phyloP scores from a whole-genome alignment of 345 rosid genomes.

The Eucalyptus cloeziana region DNA sequence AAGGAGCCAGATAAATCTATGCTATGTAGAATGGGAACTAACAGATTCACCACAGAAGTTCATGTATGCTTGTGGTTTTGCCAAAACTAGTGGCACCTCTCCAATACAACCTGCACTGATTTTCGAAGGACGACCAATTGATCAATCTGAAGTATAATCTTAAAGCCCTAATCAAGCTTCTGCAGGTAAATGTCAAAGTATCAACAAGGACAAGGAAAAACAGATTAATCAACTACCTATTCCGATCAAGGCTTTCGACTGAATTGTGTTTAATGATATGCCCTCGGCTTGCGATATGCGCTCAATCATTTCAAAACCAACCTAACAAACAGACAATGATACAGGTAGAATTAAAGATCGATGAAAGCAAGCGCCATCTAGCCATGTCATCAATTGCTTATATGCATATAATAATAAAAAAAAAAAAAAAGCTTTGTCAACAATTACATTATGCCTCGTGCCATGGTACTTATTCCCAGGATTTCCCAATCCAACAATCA shows the following conservation, averaged over 20 bases:
- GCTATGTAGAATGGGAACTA: constrained; percentile 5
- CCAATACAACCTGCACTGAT: constrained; percentile 84
- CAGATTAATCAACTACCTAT: constrained; percentile 46
- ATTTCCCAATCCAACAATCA: constrained; percentile 86
- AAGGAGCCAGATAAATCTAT: not conserved
- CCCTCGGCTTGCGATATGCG: constrained; percentile 47
- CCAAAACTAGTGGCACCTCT: constrained; percentile 81
- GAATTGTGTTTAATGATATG: constrained; percentile 66
- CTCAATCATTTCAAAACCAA: constrained; percentile 95
- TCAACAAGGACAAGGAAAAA: not conserved
- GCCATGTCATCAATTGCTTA: not conserved
- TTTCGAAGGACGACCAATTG: constrained; percentile 1
- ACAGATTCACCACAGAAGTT: constrained; percentile 94
- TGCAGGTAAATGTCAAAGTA: not conserved
- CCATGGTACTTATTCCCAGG: constrained; percentile 95
- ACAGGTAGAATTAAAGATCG: not conserved
- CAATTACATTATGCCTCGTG: constrained; percentile 86
- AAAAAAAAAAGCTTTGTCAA: not conserved
- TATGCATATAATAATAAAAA: not conserved
- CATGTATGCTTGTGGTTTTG: constrained; percentile 90
- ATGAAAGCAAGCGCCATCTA: not conserved
- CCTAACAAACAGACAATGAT: constrained; percentile 15
- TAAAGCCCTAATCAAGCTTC: not conserved
- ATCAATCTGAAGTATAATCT: not conserved
- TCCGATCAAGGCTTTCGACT: constrained; percentile 84